Evolutionary conservation across 2,329 filamentous ascomycete genomes (phyloP).

Genomic region (Tolypocladium album): DNA sequence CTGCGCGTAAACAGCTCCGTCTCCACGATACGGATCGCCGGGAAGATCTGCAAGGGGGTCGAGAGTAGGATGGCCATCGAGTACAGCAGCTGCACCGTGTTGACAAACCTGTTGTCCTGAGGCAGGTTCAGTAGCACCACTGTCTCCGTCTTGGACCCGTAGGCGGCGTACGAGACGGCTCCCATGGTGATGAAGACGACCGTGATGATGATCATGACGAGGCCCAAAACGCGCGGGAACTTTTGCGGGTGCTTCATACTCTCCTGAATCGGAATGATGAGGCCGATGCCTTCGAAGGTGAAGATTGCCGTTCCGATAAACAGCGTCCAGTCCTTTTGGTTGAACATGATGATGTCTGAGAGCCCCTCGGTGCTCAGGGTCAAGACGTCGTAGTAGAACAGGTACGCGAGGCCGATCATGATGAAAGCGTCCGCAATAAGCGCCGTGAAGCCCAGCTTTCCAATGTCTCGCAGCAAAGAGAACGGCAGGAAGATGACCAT

Average conservation of each 20-base stretch:
- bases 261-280: slow-evolving; percentile 96
- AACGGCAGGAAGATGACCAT: slow-evolving; percentile 92
- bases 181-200: slow-evolving; percentile 85
- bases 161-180: slow-evolving; percentile 89
- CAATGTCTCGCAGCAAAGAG: slow-evolving; percentile 89
- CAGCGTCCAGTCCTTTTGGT: slow-evolving; percentile 83
- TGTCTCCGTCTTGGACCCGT: slow-evolving; percentile 89
- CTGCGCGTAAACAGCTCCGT: slow-evolving; percentile 89
- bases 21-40: slow-evolving; percentile 91
- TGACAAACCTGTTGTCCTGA: slow-evolving; percentile 91
- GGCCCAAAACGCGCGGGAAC: slow-evolving; percentile 78
- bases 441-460: slow-evolving; percentile 91
- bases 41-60: slow-evolving; percentile 93
- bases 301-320: slow-evolving; percentile 99
- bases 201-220: slow-evolving; percentile 93
- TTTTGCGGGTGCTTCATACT: slow-evolving; percentile 88
- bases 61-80: slow-evolving; percentile 94
- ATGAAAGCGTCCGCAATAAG: slow-evolving; percentile 93
- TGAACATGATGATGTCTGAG: slow-evolving; percentile 83
- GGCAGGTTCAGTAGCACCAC: slow-evolving; percentile 94
- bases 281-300: slow-evolving; percentile 93
- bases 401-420: slow-evolving; percentile 78
- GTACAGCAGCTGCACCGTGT: slow-evolving; percentile 92
- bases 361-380: slow-evolving; percentile 70
- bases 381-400: slow-evolving; percentile 90